phyloP scores from a whole-genome alignment of 495 filamentous ascomycete genomes.

The Trichoderma erinaceum region DNA sequence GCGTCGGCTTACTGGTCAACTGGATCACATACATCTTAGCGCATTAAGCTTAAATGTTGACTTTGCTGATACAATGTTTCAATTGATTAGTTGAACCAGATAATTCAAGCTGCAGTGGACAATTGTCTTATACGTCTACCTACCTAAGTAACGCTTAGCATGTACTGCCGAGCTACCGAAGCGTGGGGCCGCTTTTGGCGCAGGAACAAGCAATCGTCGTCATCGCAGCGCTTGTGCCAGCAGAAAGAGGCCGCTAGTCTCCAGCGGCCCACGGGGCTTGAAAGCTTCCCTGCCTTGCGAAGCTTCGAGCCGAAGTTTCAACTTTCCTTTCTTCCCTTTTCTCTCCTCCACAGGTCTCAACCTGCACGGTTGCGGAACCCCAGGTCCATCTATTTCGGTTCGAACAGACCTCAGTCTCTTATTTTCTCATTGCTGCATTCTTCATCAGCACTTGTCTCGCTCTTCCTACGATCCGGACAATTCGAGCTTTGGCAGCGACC shows the following conservation, averaged over 20 bases:
- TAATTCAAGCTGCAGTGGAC: not conserved
- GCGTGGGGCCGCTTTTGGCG: constrained; percentile 10
- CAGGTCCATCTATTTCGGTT: not conserved
- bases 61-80: not conserved
- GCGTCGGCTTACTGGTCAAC: too few relatives aligned
- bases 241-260: not conserved
- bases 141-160: not conserved
- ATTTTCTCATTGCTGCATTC: not conserved
- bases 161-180: not conserved
- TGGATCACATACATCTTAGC: too few relatives aligned
- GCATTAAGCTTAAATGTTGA: not conserved
- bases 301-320: too few relatives aligned
- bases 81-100: not conserved
- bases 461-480: not conserved
- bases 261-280: constrained; percentile 4
- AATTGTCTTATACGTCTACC: not conserved
- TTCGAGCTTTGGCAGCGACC: not conserved
- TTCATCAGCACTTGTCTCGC: not conserved
- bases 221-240: not conserved
- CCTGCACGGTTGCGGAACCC: not conserved
- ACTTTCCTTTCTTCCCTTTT: not conserved
- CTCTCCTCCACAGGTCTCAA: not conserved
- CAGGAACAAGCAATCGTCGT: not conserved
- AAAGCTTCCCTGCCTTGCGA: not conserved
- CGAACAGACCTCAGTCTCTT: not conserved